Conservation (phyloP, 441 rosid genomes). For the Jatropha multifida region DNA sequence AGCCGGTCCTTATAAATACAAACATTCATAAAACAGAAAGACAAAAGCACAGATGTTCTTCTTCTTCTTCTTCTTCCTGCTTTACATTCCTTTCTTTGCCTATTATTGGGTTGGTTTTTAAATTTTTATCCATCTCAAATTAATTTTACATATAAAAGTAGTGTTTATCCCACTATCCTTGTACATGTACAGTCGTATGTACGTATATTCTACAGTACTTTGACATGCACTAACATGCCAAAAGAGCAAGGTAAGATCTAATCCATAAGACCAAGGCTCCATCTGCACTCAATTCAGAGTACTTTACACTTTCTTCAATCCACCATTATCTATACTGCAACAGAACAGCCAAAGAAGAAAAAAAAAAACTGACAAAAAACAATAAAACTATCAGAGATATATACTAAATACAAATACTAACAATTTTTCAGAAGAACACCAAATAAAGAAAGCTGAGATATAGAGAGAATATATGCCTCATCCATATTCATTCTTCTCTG, state of each 20-base stretch:
- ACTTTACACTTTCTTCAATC: conserved; percentile 6
- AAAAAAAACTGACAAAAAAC: neutral
- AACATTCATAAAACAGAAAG: too few relatives aligned
- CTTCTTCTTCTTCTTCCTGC: too few relatives aligned
- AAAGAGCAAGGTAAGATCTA: neutral
- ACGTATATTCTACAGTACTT: too few relatives aligned
- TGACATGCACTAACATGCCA: neutral
- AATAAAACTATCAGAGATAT: neutral
- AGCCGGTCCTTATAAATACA: too few relatives aligned
- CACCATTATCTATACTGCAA: conserved; percentile 4
- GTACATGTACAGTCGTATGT: too few relatives aligned
- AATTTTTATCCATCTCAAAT: too few relatives aligned
- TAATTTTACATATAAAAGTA: too few relatives aligned
- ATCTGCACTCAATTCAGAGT: too few relatives aligned
- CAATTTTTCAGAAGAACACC: conserved; percentile 1
- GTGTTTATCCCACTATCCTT: too few relatives aligned
- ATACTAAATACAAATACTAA: neutral
- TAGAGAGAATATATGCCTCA: conserved; percentile 11
- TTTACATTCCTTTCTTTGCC: too few relatives aligned
- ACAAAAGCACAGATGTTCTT: too few relatives aligned
- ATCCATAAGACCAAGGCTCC: neutral
- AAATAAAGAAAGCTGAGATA: neutral
- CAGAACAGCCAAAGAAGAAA: neutral
- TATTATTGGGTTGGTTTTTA: too few relatives aligned
- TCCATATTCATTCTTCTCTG: conserved; percentile 10